These are phyloP conservation scores for Ilex paraguariensis DNA, from an alignment of 305 asterid species.

Conservation along the genomic window DNA sequence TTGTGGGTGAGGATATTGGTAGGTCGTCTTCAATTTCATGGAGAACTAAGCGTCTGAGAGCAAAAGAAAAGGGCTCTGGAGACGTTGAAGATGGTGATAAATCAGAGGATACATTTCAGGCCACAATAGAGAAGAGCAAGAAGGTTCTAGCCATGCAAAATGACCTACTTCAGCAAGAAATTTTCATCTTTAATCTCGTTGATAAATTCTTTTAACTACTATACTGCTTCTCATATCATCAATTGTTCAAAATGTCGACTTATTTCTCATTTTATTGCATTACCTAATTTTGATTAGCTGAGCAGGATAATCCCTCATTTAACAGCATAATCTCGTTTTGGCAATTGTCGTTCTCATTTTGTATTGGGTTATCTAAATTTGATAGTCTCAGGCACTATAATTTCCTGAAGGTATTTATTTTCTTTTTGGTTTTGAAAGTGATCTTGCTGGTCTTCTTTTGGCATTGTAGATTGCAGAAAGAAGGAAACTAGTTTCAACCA, in stretches of 20 bases:
- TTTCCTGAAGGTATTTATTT: no score
- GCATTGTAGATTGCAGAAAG: conserved; percentile 74
- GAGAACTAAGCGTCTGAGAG: conserved; percentile 36
- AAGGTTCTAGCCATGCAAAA: conserved; percentile 69
- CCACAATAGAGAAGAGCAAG: conserved; percentile 71
- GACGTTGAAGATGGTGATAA: conserved; percentile 39
- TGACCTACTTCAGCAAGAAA: conserved; percentile 70
- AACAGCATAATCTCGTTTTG: no score
- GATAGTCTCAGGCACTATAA: no score
- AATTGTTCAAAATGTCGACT: neutral
- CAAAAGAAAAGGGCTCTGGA: conserved; percentile 32
- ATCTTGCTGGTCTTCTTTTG: neutral
- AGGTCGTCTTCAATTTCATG: conserved; percentile 34
- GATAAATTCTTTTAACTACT: neutral
- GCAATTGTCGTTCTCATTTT: no score
- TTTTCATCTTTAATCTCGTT: neutral
- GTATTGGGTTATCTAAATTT: no score
- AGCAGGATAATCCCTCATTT: no score
- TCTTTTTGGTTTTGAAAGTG: neutral
- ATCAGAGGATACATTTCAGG: conserved; percentile 58
- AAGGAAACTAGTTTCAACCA: conserved; percentile 68
- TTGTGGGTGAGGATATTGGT: conserved; percentile 26
- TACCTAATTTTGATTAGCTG: no score
- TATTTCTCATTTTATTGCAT: no score
- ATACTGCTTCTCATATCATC: neutral